Percentiles rank a stretch among this genome's conserved stretches.
Evolutionary conservation across 306 rosid genomes (phyloP).

Genomic region (Malus sylvestris): DNA sequence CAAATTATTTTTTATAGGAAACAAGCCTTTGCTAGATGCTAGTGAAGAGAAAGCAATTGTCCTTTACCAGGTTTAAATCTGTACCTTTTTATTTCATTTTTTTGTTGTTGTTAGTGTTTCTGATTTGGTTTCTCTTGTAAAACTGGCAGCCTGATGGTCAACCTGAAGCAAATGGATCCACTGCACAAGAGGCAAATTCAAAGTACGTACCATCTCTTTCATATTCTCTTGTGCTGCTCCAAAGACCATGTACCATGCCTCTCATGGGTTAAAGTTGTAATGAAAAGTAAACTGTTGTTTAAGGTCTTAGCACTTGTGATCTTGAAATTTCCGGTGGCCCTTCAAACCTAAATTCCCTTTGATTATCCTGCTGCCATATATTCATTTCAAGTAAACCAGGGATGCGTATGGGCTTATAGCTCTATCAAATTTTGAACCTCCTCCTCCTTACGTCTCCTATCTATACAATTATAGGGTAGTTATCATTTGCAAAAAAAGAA

Average conservation of each 20-base stretch:
- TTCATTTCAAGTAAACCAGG: background rate
- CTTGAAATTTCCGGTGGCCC: background rate
- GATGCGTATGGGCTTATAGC: background rate
- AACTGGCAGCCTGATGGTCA: conserved; percentile 65
- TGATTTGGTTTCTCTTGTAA: conserved; percentile 20
- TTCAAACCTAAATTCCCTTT: background rate
- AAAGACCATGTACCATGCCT: background rate
- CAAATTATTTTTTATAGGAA: conserved; percentile 37
- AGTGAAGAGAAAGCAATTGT: conserved; percentile 90
- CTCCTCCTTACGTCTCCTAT: background rate
- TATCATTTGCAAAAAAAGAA: background rate
- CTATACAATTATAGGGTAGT: background rate
- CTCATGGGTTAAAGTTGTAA: background rate
- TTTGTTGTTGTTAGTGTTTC: background rate
- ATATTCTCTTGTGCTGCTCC: background rate
- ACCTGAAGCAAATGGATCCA: conserved; percentile 60
- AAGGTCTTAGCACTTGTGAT: conserved; percentile 1
- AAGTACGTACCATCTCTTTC: conserved; percentile 45
- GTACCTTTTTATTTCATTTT: conserved; percentile 2
- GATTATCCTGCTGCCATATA: background rate
- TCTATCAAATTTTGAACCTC: background rate
- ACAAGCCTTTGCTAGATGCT: conserved; percentile 45
- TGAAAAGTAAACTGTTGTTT: background rate
- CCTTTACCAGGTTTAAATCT: conserved; percentile 61
- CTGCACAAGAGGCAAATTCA: conserved; percentile 62